Percentiles rank a stretch among this genome's conserved stretches.
Conservation (phyloP, 148 eudicot genomes). For the Pouteria glomerata region DNA sequence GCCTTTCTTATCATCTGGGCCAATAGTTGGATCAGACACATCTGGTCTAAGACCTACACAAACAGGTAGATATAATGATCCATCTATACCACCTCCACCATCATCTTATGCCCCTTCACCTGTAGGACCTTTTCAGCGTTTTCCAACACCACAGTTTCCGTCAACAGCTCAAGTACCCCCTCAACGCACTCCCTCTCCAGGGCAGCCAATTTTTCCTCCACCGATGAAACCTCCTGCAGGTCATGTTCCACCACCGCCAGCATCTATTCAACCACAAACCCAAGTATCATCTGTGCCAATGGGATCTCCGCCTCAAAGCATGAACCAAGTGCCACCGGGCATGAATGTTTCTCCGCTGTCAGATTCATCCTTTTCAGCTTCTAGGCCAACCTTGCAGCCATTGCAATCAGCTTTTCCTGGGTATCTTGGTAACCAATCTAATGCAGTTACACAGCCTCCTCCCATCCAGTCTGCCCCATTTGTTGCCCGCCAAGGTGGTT, state of each 20-base stretch:
- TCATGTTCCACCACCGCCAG: slow-evolving; percentile 21
- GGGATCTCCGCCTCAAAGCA: slow-evolving; percentile 42
- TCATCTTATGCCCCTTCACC: slow-evolving; percentile 40
- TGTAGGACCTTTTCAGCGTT: slow-evolving; percentile 51
- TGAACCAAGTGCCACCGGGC: slow-evolving; percentile 25
- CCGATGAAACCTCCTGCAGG: slow-evolving; percentile 47
- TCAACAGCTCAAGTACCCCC: slow-evolving; percentile 40
- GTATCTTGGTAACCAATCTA: slow-evolving; percentile 24
- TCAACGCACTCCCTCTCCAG: slow-evolving; percentile 34
- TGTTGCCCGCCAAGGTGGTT: slow-evolving; percentile 45
- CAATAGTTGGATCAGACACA: slow-evolving; percentile 35
- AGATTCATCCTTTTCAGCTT: slow-evolving; percentile 21
- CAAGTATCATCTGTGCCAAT: slow-evolving; percentile 30
- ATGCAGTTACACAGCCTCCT: slow-evolving; percentile 28
- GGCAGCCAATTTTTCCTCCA: slow-evolving; percentile 42
- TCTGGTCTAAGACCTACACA: slow-evolving; percentile 50
- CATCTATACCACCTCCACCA: slow-evolving; percentile 25
- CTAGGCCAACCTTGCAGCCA: slow-evolving; percentile 32
- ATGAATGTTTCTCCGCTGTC: slow-evolving; percentile 15
- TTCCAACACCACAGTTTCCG: slow-evolving; percentile 53
- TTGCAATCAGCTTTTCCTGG: slow-evolving; percentile 28
- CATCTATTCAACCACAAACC: slow-evolving; percentile 19
- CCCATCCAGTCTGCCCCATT: slow-evolving; percentile 36
- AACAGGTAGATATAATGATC: slow-evolving; percentile 31
- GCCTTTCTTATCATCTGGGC: slow-evolving; percentile 49